These are phyloP conservation scores for Blastobotrys parvus DNA, from an alignment of 805 yeast genomes.

Conservation along the genomic window DNA sequence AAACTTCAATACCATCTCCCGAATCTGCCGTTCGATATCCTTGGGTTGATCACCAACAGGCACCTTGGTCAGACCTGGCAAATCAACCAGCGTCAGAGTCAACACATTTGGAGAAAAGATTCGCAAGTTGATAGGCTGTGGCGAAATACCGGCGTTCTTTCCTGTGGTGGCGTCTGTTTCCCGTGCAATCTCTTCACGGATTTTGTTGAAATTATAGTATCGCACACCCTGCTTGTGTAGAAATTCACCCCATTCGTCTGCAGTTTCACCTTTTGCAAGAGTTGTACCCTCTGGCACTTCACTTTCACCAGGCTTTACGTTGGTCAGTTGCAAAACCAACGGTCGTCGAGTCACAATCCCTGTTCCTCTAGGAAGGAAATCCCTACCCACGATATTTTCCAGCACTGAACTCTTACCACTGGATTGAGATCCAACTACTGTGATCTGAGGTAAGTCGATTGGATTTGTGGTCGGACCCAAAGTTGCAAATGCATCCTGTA, in stretches of 20 bases:
- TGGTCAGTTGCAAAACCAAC: conserved; percentile 70
- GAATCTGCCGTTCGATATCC: conserved; percentile 90
- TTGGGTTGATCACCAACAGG: conserved; percentile 99
- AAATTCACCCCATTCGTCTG: conserved; percentile 96
- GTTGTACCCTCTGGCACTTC: conserved; percentile 22
- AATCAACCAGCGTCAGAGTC: conserved; percentile 88
- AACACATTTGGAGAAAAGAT: conserved; percentile 90
- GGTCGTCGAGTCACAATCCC: conserved; percentile 92
- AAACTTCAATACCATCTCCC: conserved; percentile 86
- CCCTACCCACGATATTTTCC: conserved; percentile 87
- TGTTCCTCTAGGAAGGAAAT: conserved; percentile 84
- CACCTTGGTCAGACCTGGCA: conserved; percentile 96
- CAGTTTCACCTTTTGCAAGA: conserved; percentile 21
- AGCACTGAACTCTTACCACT: conserved; percentile 83
- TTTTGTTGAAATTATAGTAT: conserved; percentile 80
- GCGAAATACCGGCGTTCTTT: conserved; percentile 71
- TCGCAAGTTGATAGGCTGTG: conserved; percentile 87
- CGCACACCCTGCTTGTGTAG: conserved; percentile 84
- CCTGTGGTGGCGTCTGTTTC: conserved; percentile 83
- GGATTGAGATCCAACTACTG: conserved; percentile 92
- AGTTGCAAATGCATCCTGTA: conserved; percentile 89
- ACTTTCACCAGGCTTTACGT: conserved; percentile 40
- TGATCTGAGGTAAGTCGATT: conserved; percentile 85
- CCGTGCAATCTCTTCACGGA: conserved; percentile 80
- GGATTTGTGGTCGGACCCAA: conserved; percentile 92